Base-by-base conservation (phyloP, 163 green algal genomes). In the Prototheca wickerhamii region DNA sequence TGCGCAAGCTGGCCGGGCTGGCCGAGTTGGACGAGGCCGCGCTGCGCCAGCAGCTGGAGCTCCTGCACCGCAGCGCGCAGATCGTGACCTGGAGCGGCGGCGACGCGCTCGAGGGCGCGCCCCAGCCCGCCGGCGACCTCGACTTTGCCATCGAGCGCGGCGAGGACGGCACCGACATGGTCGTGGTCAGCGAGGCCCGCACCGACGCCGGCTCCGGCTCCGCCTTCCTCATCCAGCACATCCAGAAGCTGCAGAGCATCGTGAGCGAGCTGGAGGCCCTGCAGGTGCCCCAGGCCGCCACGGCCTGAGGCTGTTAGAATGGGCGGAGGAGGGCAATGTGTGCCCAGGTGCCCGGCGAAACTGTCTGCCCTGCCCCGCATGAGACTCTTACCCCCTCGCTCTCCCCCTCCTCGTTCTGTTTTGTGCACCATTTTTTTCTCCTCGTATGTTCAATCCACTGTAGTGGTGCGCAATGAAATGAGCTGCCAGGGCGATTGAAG, bases 1-100 rank as follows among this genome's bases (percentile, higher is more conserved):
- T 92, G 58, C 33, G 75, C 50, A 96, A 97, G 80, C 85, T 98
- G 46, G 87, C 87, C 5, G 56, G 33, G n/a, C 78, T 97, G 37
- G 83, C 95, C 69, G 90, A 96, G 53, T 79, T 86, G 12, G 85
- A 95, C 55, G 75, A 86, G 60, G 55, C 58, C 40, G 68, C 68
- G 12, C 64, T 92, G 20, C 72, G 71, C 25, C 60, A 64, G 35
- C 78, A 93, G 71, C 77, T 90, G 29, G 79, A 71, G 17, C 70
- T 86, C 44, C 77, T 93, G 53, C 68, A 71, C 25, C 75, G 67
- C 28, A 64, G 29, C 34, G 63, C 66, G 21, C 67, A 75, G 64
- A 72, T 87, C 59, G 63, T 77, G 50, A 77, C 74, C 3, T 80
- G 72, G 72, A 54, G 46, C n/a, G 73, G 71, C 18, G 74, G 76